These are phyloP conservation scores for Bathelium albidoporum DNA, from an alignment of 495 filamentous ascomycete genomes.

Conservation along the genomic window DNA sequence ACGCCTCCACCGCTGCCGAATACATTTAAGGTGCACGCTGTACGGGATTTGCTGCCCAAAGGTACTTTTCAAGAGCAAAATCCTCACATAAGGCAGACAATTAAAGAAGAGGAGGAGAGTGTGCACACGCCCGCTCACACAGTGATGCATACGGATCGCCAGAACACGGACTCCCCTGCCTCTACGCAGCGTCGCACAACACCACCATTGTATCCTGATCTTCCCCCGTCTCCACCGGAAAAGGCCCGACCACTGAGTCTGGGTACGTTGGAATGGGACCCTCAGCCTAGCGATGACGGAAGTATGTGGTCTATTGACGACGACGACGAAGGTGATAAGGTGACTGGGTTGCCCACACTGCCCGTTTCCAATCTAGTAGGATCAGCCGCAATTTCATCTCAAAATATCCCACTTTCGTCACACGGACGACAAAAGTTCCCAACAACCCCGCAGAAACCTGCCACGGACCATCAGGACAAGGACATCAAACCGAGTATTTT, in stretches of 20 bases:
- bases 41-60: constrained; percentile 41
- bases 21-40: constrained; percentile 48
- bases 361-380: not conserved
- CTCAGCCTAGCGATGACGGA: not conserved
- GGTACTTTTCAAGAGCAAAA: constrained; percentile 37
- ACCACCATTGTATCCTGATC: not conserved
- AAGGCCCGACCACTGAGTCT: not conserved
- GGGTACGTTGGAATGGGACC: constrained; percentile 5
- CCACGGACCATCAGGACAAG: constrained; percentile 25
- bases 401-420: not conserved
- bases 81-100: constrained; percentile 31
- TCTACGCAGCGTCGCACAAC: not conserved
- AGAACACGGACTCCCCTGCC: not conserved
- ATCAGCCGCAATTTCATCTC: not conserved
- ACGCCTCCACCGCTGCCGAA: constrained; percentile 45
- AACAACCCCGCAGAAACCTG: constrained; percentile 14
- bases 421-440: not conserved
- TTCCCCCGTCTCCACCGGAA: not conserved
- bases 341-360: constrained; percentile 7
- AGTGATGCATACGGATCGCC: not conserved
- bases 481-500: constrained; percentile 54
- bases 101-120: constrained; percentile 58
- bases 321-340: not conserved
- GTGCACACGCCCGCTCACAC: constrained; percentile 22
- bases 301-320: constrained; percentile 5